Evolutionary conservation across 2,329 filamentous ascomycete genomes (phyloP).

Genomic region (Colletotrichum sp.): DNA sequence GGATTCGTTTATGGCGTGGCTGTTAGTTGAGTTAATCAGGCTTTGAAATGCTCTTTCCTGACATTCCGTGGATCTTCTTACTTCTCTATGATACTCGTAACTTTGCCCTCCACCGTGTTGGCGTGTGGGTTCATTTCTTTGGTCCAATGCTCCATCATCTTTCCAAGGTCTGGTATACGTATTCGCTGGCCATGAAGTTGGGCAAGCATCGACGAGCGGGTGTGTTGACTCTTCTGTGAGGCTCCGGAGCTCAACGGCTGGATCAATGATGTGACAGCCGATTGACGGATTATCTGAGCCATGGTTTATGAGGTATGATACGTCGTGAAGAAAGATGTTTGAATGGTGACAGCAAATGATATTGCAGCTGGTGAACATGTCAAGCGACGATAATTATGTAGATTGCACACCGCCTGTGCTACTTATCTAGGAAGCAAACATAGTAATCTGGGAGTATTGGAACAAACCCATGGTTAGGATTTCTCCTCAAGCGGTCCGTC

Average conservation of each 20-base stretch:
- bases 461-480: neutral
- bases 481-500: neutral
- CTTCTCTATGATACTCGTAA: neutral
- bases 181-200: neutral
- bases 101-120: neutral
- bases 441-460: neutral
- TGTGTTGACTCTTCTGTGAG: neutral
- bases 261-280: neutral
- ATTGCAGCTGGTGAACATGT: neutral
- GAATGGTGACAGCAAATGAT: neutral
- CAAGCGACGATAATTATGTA: neutral
- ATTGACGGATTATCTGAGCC: neutral
- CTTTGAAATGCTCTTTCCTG: neutral
- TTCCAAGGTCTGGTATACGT: neutral
- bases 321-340: neutral
- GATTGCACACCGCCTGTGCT: neutral
- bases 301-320: neutral
- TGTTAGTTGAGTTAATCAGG: neutral
- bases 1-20: slow-evolving; percentile 3
- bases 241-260: neutral
- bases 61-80: neutral
- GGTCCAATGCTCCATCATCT: neutral
- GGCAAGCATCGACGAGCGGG: neutral
- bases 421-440: neutral
- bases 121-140: slow-evolving; percentile 19